Evolutionary conservation across 2,329 filamentous ascomycete genomes (phyloP).

Genomic region (Fusarium sp.): DNA sequence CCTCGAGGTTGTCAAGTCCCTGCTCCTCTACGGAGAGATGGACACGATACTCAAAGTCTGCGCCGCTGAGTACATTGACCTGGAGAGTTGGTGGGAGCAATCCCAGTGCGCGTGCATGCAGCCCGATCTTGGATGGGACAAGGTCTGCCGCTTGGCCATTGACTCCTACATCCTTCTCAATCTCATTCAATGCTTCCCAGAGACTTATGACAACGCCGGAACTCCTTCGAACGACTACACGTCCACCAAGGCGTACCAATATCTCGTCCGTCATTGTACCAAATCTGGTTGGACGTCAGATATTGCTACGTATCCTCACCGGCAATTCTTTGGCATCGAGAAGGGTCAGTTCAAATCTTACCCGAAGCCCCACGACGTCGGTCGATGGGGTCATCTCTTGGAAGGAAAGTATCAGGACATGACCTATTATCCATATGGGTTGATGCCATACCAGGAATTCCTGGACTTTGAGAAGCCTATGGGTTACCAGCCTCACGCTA

Average conservation of each 20-base stretch:
- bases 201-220: not conserved
- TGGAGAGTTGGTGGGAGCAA: not conserved
- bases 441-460: slow-evolving; percentile 16
- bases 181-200: not conserved
- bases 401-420: not conserved
- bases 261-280: not conserved
- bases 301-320: slow-evolving; percentile 1
- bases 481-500: not conserved
- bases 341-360: not conserved
- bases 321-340: slow-evolving; percentile 9
- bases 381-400: not conserved
- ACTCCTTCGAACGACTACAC: not conserved
- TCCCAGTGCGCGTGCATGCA: not conserved
- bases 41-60: slow-evolving; percentile 1
- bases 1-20: slow-evolving; percentile 6
- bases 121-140: not conserved
- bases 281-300: not conserved
- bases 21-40: slow-evolving; percentile 15
- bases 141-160: not conserved
- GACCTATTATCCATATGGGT: slow-evolving; percentile 11
- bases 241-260: slow-evolving; percentile 5
- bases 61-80: not conserved
- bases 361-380: not conserved
- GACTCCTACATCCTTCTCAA: slow-evolving; percentile 12
- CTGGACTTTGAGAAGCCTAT: slow-evolving; percentile 12